Percentiles rank a stretch among this genome's conserved stretches.
These are phyloP conservation scores for Tephrocybe sp. DNA, from an alignment of 768 basidiomycete species.

Conservation along the genomic window DNA sequence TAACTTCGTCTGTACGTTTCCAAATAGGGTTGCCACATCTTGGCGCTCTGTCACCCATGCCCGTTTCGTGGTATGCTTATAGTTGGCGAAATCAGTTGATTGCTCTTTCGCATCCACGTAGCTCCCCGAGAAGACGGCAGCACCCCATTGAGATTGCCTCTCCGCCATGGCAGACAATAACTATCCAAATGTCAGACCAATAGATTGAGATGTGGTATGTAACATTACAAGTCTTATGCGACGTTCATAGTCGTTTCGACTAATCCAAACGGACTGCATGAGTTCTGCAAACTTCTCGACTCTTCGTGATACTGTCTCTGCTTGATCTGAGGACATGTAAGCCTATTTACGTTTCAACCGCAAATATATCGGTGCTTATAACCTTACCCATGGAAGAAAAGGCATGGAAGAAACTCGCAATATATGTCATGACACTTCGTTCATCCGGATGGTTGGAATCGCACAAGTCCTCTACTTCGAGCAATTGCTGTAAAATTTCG, in stretches of 20 bases:
- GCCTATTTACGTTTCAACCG: not conserved
- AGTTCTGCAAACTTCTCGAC: constrained; percentile 96
- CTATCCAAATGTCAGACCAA: constrained; percentile 27
- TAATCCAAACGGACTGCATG: constrained; percentile 89
- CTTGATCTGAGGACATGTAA: constrained; percentile 63
- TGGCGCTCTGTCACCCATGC: constrained; percentile 88
- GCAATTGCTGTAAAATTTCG: constrained; percentile 61
- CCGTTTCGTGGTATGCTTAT: constrained; percentile 85
- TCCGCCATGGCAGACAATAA: constrained; percentile 65
- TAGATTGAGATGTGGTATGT: not conserved
- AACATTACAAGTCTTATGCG: constrained; percentile 65
- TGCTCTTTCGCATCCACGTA: constrained; percentile 82
- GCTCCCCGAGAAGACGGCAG: constrained; percentile 62
- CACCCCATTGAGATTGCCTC: constrained; percentile 69
- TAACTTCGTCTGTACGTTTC: constrained; percentile 92
- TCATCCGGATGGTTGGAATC: constrained; percentile 89
- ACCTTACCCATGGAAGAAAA: constrained; percentile 92
- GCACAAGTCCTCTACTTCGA: constrained; percentile 95
- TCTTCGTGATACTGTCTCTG: constrained; percentile 88
- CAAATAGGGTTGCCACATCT: constrained; percentile 83
- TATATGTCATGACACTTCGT: constrained; percentile 96
- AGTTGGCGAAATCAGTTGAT: constrained; percentile 66
- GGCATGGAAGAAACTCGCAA: constrained; percentile 96
- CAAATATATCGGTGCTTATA: not conserved
- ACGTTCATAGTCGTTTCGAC: constrained; percentile 89